Conservation (phyloP, 208 protist genomes). For the Trypanosoma cruzi region DNA sequence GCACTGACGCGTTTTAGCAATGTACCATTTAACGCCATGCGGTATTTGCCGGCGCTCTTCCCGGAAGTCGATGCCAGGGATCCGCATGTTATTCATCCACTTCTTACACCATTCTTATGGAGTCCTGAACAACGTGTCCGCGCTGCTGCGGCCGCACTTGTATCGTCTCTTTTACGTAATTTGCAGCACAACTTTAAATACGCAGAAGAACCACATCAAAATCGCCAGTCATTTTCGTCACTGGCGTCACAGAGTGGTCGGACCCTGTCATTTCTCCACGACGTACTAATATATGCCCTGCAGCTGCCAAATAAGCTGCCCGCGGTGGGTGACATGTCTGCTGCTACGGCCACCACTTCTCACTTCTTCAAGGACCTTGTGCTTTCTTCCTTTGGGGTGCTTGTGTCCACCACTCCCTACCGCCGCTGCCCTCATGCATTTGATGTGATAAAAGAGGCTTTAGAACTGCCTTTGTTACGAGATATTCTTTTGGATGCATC, state of each 20-base stretch:
- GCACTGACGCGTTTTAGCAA: conserved; percentile 61
- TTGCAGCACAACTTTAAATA: conserved; percentile 67
- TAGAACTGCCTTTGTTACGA: conserved; percentile 56
- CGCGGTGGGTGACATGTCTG: neutral
- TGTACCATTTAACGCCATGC: conserved; percentile 49
- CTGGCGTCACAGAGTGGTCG: conserved; percentile 65
- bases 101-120: conserved; percentile 72
- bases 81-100: conserved; percentile 41
- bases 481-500: conserved; percentile 12
- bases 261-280: conserved; percentile 53
- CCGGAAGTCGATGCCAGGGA: conserved; percentile 57
- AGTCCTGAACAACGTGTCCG: conserved; percentile 31
- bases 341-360: neutral
- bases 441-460: conserved; percentile 34
- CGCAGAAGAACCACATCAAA: conserved; percentile 65
- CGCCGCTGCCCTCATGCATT: conserved; percentile 57
- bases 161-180: conserved; percentile 51
- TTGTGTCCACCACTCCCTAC: conserved; percentile 75
- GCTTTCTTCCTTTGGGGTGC: conserved; percentile 34
- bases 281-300: conserved; percentile 55
- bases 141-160: conserved; percentile 35
- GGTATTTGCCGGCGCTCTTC: conserved; percentile 68
- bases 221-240: conserved; percentile 68
- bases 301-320: conserved; percentile 3
- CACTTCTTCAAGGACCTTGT: conserved; percentile 6